These are phyloP conservation scores for Pochonia chlamydosporia DNA, from an alignment of 2,329 filamentous ascomycete genomes.

Conservation along the genomic window DNA sequence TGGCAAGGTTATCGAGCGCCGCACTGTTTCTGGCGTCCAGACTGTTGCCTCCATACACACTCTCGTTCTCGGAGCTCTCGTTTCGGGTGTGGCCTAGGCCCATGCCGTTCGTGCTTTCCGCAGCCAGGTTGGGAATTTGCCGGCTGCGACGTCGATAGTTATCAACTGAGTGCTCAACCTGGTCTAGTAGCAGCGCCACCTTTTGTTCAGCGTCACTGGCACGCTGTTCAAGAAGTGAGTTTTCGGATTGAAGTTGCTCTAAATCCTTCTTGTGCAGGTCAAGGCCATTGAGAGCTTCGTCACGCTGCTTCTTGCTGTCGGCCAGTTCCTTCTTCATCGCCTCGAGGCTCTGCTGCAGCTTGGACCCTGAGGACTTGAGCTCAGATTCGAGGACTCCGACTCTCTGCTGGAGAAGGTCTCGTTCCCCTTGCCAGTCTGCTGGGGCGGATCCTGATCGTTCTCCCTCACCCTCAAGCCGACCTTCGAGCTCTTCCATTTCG, in stretches of 20 bases:
- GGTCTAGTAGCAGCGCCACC: slow-evolving; percentile 86
- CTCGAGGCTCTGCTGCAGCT: slow-evolving; percentile 67
- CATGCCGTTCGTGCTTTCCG: slow-evolving; percentile 27
- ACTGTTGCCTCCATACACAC: slow-evolving; percentile 51
- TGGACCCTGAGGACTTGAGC: slow-evolving; percentile 57
- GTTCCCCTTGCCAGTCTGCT: slow-evolving; percentile 70
- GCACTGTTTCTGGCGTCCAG: slow-evolving; percentile 49
- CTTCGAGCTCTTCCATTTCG: slow-evolving; percentile 67
- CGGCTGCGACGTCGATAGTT: slow-evolving; percentile 81
- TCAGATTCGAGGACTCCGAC: slow-evolving; percentile 65
- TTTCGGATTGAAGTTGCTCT: slow-evolving; percentile 78
- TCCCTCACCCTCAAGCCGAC: slow-evolving; percentile 35
- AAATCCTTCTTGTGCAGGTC: slow-evolving; percentile 59
- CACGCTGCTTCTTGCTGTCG: slow-evolving; percentile 61
- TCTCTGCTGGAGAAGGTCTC: slow-evolving; percentile 58
- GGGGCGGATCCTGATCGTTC: slow-evolving; percentile 33
- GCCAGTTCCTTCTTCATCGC: slow-evolving; percentile 65
- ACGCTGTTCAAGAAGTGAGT: slow-evolving; percentile 72
- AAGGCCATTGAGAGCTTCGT: slow-evolving; percentile 56
- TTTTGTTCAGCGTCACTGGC: slow-evolving; percentile 88
- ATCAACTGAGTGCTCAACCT: slow-evolving; percentile 89
- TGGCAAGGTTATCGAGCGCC: slow-evolving; percentile 85
- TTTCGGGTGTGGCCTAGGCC: slow-evolving; percentile 40
- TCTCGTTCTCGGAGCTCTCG: slow-evolving; percentile 56
- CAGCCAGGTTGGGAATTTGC: slow-evolving; percentile 42